These are phyloP conservation scores for Eucalyptus microcorys DNA, from an alignment of 345 rosid genomes.

Conservation along the genomic window DNA sequence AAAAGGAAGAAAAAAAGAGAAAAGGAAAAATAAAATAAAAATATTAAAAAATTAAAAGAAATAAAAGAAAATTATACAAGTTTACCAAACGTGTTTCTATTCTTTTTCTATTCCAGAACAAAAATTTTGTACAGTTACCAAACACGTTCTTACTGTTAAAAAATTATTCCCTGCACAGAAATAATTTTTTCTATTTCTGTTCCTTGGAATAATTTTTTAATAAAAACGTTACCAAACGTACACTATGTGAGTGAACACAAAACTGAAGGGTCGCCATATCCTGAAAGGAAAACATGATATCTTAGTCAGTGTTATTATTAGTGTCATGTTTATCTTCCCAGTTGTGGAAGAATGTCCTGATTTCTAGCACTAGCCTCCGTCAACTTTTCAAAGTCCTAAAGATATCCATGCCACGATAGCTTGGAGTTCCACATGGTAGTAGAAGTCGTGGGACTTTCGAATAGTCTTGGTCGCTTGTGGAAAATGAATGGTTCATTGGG, in stretches of 20 bases:
- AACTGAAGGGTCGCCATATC: not conserved
- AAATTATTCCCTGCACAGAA: too few species aligned
- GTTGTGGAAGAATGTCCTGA: not conserved
- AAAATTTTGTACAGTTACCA: too few species aligned
- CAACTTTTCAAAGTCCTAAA: not conserved
- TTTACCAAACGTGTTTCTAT: too few species aligned
- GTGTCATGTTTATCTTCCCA: not conserved
- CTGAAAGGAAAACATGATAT: not conserved
- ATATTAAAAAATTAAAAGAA: too few species aligned
- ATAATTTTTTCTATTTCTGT: too few species aligned
- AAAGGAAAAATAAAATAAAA: too few species aligned
- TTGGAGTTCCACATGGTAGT: not conserved
- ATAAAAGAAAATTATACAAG: too few species aligned
- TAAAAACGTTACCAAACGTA: too few species aligned
- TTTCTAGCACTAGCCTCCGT: not conserved
- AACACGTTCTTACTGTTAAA: too few species aligned
- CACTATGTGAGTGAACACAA: not conserved
- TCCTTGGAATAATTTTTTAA: too few species aligned
- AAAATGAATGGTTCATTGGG: not conserved
- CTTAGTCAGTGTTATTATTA: not conserved
- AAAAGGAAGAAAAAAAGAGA: too few species aligned
- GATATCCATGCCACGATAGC: not conserved
- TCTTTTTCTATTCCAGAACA: too few species aligned
- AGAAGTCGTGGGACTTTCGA: not conserved
- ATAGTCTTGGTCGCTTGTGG: not conserved